These are phyloP conservation scores for Arachnomyces sp. DNA, from an alignment of 2,329 filamentous ascomycete species.

Conservation along the genomic window DNA sequence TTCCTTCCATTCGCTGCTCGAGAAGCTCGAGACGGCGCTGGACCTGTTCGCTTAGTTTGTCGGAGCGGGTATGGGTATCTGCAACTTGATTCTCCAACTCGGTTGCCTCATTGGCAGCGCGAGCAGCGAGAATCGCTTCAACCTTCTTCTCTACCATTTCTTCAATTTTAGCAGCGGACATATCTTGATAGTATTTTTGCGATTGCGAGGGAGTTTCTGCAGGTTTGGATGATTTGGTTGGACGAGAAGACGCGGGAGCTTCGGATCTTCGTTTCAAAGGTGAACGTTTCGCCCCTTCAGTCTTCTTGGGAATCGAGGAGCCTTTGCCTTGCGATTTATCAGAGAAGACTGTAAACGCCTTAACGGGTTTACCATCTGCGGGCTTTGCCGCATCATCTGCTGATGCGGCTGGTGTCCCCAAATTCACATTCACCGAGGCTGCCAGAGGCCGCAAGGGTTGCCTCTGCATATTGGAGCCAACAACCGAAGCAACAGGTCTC, in stretches of 20 bases:
- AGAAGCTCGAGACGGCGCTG: constrained; percentile 74
- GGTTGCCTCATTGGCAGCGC: constrained; percentile 49
- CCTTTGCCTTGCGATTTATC: constrained; percentile 52
- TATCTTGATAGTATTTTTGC: constrained; percentile 37
- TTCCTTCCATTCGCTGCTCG: constrained; percentile 73
- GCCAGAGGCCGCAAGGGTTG: constrained; percentile 73
- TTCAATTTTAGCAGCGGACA: constrained; percentile 67
- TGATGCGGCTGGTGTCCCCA: constrained; percentile 43
- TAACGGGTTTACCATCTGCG: constrained; percentile 61
- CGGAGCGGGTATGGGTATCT: constrained; percentile 16
- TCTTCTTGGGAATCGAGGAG: constrained; percentile 26
- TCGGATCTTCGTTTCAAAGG: constrained; percentile 32
- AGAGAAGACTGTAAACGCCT: constrained; percentile 79
- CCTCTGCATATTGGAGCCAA: constrained; percentile 43
- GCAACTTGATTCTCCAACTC: constrained; percentile 18
- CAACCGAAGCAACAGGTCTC: constrained; percentile 39
- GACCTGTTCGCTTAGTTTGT: constrained; percentile 64
- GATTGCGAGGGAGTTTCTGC: constrained; percentile 20
- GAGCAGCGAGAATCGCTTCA: constrained; percentile 76
- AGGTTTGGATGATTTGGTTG: constrained; percentile 41
- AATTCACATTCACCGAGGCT: constrained; percentile 65
- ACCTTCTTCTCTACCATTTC: constrained; percentile 89
- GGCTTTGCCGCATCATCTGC: constrained; percentile 45
- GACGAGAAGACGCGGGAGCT: constrained; percentile 28
- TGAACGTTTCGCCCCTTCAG: constrained; percentile 38